Base-by-base conservation (phyloP, 371 early-diverging fungal species). In the Batrachochytrium dendrobatidis region DNA sequence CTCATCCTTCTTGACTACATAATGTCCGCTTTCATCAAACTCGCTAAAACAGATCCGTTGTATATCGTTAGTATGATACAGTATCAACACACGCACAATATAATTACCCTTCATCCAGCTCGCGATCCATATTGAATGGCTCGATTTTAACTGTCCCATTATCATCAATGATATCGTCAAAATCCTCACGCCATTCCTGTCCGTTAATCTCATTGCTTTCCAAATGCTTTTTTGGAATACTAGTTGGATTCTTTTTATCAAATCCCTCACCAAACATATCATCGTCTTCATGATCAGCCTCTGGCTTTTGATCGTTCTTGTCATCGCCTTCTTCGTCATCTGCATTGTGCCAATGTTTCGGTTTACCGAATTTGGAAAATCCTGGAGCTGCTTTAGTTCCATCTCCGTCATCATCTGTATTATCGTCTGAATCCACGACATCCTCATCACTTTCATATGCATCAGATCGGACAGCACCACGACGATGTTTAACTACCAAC, bases 121-220 rank as follows among this genome's bases (percentile, higher is more conserved):
- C 92, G 20, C 83, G 81, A 22, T 86, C 83, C 89, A 94, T 87
- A 62, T 94, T 91, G 65, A 94, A 92, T 0, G 91, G 89, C 61
- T 87, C 87, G 28, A 94, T 69, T 59, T 67, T 46, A 43, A 74
- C 56, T 55, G 73, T 55, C 51, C 72, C 73, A 58, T 67, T 62
- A 1, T 72, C 83, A 48, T 77, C 76, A 59, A 75, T 74, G 17
- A 66, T 74, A 15, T 77, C 79, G 10, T 76, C 74, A 17, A 67
- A 67, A 4, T 75, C 63, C 2, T 59, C 52, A 3, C 34, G 32
- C 60, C 53, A 48, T n/a, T 69, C 73, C 35, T 94, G 80, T 90
- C 94, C 74, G 88, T 74, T 25, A 69, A 74, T 82, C 81, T 61
- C 76, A 80, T 15, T 84, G 82, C 67, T 80, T 74, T 45, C 62